phyloP scores from a whole-genome alignment of 768 basidiomycete species.

The Mycena galopus region DNA sequence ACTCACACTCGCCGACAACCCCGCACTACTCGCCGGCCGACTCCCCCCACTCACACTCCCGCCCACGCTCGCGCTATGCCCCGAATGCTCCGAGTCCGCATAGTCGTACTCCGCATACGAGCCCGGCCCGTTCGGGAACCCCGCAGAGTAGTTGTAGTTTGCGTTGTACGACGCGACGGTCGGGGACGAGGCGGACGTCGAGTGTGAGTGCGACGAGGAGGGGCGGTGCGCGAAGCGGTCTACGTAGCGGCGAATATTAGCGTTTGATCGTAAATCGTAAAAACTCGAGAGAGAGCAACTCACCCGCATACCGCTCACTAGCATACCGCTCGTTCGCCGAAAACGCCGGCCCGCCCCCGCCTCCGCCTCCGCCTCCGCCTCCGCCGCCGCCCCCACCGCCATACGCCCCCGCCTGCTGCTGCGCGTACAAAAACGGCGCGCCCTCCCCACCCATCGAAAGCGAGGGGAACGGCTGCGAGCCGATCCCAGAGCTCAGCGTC shows the following conservation, averaged over 20 bases:
- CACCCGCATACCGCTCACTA: background rate
- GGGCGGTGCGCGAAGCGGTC: background rate
- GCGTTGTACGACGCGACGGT: too few relatives aligned
- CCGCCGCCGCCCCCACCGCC: background rate
- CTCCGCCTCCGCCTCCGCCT: background rate
- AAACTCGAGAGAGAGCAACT: background rate
- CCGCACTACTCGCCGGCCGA: conserved; percentile 26
- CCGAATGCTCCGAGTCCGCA: background rate
- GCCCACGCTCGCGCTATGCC: background rate
- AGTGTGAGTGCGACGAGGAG: too few relatives aligned
- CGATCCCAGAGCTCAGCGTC: too few relatives aligned
- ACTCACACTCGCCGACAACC: conserved; percentile 15
- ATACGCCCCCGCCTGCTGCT: conserved; percentile 16
- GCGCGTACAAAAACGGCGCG: conserved; percentile 29
- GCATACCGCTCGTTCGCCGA: background rate
- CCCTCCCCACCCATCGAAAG: background rate
- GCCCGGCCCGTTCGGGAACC: conserved; percentile 2
- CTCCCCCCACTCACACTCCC: conserved; percentile 5
- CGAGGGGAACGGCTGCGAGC: background rate
- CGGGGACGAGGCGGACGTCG: too few relatives aligned
- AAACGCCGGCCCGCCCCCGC: background rate
- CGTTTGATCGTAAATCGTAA: too few relatives aligned
- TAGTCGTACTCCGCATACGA: conserved; percentile 8
- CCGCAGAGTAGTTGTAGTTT: too few relatives aligned
- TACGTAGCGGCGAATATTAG: too few relatives aligned